Evolutionary conservation across 2,329 filamentous ascomycete species (phyloP).

Genomic region (Macrophomina tecta): DNA sequence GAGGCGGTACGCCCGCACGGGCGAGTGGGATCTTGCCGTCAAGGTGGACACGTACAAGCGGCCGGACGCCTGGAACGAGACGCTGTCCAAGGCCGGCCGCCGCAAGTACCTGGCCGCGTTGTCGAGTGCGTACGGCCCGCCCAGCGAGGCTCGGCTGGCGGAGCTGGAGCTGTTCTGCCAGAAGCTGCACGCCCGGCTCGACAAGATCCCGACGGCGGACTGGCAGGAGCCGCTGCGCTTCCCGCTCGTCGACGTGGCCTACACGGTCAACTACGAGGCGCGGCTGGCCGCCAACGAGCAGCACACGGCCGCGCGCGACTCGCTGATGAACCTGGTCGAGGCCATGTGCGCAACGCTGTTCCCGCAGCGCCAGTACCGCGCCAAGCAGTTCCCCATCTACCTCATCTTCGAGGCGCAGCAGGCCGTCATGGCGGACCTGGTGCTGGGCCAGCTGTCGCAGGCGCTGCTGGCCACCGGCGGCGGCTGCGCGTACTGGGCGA

Average conservation of each 20-base stretch:
- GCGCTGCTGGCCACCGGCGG: constrained; percentile 24
- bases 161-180: constrained; percentile 28
- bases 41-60: constrained; percentile 6
- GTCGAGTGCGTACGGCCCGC: background rate
- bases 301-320: constrained; percentile 17
- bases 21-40: constrained; percentile 26
- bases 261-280: constrained; percentile 27
- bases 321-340: constrained; percentile 28
- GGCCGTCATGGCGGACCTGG: constrained; percentile 28
- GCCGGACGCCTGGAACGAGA: constrained; percentile 23
- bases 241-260: constrained; percentile 29
- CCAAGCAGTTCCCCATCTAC: constrained; percentile 24
- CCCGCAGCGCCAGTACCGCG: constrained; percentile 12
- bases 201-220: constrained; percentile 17
- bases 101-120: constrained; percentile 24
- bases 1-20: constrained; percentile 27
- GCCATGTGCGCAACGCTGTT: constrained; percentile 21
- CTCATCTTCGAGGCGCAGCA: constrained; percentile 28
- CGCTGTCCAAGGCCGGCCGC: constrained; percentile 23
- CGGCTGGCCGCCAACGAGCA: constrained; percentile 13
- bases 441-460: constrained; percentile 24
- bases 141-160: constrained; percentile 18
- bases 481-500: constrained; percentile 27
- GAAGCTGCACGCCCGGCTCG: constrained; percentile 27
- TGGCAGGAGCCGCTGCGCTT: constrained; percentile 27